These are phyloP conservation scores for Friedmanniomyces simplex DNA, from an alignment of 495 filamentous ascomycete species.

Conservation along the genomic window DNA sequence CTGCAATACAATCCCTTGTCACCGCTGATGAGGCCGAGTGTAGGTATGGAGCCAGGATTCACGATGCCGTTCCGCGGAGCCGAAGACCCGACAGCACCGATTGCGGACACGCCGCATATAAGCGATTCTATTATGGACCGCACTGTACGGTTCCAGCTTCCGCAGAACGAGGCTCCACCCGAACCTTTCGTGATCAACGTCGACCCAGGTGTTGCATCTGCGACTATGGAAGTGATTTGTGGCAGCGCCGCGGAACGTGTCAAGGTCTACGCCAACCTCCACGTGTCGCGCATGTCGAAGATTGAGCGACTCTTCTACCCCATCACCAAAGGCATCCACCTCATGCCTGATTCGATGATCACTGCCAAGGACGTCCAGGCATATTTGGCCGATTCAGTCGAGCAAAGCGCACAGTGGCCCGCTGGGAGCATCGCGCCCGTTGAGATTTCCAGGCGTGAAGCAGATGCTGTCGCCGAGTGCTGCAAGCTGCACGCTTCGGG, in stretches of 20 bases:
- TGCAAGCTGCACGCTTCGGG: slow-evolving; percentile 1
- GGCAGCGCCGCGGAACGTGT: neutral
- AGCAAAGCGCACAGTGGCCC: neutral
- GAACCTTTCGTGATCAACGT: neutral
- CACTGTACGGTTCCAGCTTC: neutral
- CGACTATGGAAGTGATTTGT: neutral
- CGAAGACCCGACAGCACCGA: neutral
- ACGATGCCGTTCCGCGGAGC: no score
- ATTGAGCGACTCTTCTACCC: slow-evolving; percentile 5
- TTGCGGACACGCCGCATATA: neutral
- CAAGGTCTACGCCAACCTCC: neutral
- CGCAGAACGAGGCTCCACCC: neutral
- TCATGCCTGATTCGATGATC: slow-evolving; percentile 4
- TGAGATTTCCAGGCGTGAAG: neutral
- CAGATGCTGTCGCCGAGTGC: neutral
- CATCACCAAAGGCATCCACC: neutral
- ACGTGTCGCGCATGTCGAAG: neutral
- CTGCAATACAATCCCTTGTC: neutral
- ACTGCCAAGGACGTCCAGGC: slow-evolving; percentile 1
- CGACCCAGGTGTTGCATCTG: neutral
- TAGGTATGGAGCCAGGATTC: neutral
- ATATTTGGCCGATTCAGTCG: neutral
- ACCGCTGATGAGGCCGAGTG: neutral
- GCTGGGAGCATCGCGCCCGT: neutral
- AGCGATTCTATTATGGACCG: neutral